Evolutionary conservation across 805 yeast genomes (phyloP).

Genomic region (Lachancea kluyveri): DNA sequence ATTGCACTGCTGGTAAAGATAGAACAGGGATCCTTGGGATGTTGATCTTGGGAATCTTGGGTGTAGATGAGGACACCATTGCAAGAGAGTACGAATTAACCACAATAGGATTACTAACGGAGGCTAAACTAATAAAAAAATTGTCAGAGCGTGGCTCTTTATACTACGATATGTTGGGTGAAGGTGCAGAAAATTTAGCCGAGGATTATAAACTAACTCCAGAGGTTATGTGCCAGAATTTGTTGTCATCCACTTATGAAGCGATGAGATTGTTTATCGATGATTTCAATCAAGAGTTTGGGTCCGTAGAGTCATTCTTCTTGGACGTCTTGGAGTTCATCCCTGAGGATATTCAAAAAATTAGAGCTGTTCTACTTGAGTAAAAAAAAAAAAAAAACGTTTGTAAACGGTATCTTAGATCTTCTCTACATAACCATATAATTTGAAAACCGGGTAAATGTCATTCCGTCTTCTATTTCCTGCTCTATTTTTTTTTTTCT

Average conservation of each 20-base stretch:
- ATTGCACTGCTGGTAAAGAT: constrained; percentile 85
- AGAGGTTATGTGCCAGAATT: constrained; percentile 49
- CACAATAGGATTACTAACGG: constrained; percentile 52
- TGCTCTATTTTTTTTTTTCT: too few relatives aligned
- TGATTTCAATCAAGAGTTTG: constrained; percentile 44
- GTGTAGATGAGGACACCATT: constrained; percentile 59
- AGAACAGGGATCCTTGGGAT: constrained; percentile 73
- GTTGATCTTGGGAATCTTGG: constrained; percentile 55
- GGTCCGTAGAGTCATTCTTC: constrained; percentile 47
- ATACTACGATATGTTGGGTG: constrained; percentile 27
- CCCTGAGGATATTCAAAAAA: constrained; percentile 36
- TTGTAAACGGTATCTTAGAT: too few relatives aligned
- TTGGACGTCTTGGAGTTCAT: constrained; percentile 38
- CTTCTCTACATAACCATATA: too few relatives aligned
- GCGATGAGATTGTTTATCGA: constrained; percentile 62
- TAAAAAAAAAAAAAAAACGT: constrained; percentile 1
- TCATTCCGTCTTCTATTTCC: too few relatives aligned
- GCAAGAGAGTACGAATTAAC: constrained; percentile 77
- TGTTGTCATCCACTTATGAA: constrained; percentile 60
- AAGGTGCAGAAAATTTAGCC: constrained; percentile 27
- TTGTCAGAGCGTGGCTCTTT: constrained; percentile 34
- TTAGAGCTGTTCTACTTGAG: constrained; percentile 31
- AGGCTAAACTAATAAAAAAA: constrained; percentile 18
- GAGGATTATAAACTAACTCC: constrained; percentile 20
- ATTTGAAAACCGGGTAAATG: too few relatives aligned